Evolutionary conservation across 108 stramenopile genomes (phyloP), one percentile per base, ranked within the genome.

Genomic region (Discostella stelligeroides): DNA sequence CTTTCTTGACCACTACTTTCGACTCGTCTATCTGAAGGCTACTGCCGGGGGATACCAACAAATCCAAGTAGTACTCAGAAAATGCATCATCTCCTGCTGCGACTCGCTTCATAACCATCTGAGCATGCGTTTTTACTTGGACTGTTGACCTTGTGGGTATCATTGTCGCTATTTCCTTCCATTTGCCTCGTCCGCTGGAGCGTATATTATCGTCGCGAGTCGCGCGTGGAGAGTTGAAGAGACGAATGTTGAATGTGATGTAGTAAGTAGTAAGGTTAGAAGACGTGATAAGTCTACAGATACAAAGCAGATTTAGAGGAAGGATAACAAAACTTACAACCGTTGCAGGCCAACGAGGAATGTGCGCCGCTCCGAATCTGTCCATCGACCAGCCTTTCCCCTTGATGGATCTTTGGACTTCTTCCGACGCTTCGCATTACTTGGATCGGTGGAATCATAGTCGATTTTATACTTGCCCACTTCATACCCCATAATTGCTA

Each of bases 21-120:
- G 34, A 5, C 34, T 34, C 34, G 34, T 6, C 14, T 18, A 39
- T 43, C 28, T 56, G 43, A 11, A 56, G 10, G 41, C 13, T 29
- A 42, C n/a, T n/a, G n/a, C n/a, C n/a, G n/a, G 20, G 7, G 37
- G 66, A 28, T 42, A 12, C 23, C 60, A 15, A 60, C 15, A 23
- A 17, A 38, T 43, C 68, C 34, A 34, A 34, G 59, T 69, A 40
- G n/a, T 76, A 24, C 47, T 76, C 58, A 4, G 61, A 55, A 50
- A 70, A 80, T 29, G 70, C 46, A 61, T 80, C 72, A 51, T 80
- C 80, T 40, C 80, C 80, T n/a, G 74, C 74, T 29, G 75, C 75
- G 20, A 80, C 70, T 40, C 75, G 74, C 62, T 75, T 76, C 74
- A 80, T 71, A 15, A 80, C 70, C 74, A 76, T 80, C 60, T 80